Conservation (phyloP, 768 basidiomycete species). For the Lyophyllum shimeji region DNA sequence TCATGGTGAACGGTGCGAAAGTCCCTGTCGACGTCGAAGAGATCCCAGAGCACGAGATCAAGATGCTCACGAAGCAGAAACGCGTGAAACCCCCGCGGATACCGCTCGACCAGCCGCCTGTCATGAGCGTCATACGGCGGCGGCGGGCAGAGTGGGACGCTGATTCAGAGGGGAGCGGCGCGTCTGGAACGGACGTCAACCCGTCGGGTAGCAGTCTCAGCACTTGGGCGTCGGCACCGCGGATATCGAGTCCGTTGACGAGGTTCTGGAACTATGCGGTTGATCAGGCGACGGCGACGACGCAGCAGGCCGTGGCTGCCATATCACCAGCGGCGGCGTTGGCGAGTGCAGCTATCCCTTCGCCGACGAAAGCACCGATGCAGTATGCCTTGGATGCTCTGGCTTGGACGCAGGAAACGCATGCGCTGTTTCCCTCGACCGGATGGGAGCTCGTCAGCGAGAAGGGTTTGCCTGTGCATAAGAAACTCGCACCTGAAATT, state of each 20-base stretch:
- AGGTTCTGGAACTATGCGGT: conserved; percentile 75
- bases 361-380: conserved; percentile 67
- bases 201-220: conserved; percentile 16
- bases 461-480: conserved; percentile 73
- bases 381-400: conserved; percentile 83
- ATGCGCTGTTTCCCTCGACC: conserved; percentile 49
- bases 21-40: conserved; percentile 87
- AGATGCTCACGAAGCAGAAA: conserved; percentile 79
- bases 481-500: conserved; percentile 72
- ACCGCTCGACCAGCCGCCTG: conserved; percentile 92
- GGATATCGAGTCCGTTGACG: conserved; percentile 66
- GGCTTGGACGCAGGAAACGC: conserved; percentile 73
- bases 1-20: conserved; percentile 89
- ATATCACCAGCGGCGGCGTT: conserved; percentile 57
- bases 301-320: conserved; percentile 76
- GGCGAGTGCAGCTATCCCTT: conserved; percentile 41
- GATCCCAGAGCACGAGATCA: conserved; percentile 82
- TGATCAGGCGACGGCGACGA: conserved; percentile 70
- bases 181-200: conserved; percentile 18
- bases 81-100: conserved; percentile 82
- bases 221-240: conserved; percentile 60
- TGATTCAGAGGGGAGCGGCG: conserved; percentile 33
- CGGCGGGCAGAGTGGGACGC: conserved; percentile 74
- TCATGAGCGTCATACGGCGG: conserved; percentile 66
- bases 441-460: conserved; percentile 81